Percentiles rank a stretch among this genome's conserved stretches.
Evolutionary conservation across 768 basidiomycete species (phyloP).

Genomic region (Tulasnella sp.): DNA sequence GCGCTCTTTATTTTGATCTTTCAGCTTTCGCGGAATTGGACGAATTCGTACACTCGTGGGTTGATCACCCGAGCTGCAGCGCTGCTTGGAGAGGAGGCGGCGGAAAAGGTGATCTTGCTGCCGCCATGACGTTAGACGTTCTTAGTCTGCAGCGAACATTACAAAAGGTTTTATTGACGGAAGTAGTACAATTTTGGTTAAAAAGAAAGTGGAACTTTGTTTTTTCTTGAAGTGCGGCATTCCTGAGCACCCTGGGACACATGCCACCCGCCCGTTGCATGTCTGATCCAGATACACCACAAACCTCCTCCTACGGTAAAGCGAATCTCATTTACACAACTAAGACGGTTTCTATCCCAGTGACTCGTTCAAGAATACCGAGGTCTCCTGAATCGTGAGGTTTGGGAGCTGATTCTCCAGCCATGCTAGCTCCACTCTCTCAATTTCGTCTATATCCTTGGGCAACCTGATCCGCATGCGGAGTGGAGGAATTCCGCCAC

Average conservation of each 20-base stretch:
- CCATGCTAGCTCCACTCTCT: neutral
- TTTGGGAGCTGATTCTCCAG: neutral
- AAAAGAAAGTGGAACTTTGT: neutral
- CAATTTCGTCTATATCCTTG: neutral
- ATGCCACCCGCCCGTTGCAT: no score
- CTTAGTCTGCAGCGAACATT: neutral
- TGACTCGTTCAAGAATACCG: neutral
- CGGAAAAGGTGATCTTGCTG: constrained; percentile 13
- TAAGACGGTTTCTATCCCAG: no score
- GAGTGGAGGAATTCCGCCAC: no score
- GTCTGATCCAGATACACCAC: no score
- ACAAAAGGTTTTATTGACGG: neutral
- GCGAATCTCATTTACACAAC: no score
- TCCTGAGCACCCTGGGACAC: no score
- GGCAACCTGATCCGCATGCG: neutral
- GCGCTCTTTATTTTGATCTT: neutral
- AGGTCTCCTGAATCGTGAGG: neutral
- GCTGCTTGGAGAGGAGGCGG: constrained; percentile 22
- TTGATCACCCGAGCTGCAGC: constrained; percentile 17
- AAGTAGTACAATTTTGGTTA: neutral
- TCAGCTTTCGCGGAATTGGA: constrained; percentile 19
- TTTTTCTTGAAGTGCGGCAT: no score
- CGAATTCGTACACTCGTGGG: neutral
- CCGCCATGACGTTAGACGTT: neutral
- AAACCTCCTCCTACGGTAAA: no score